A percentile compares a stretch with the other conserved stretches of the same genome.
Conservation (phyloP, 768 basidiomycete species). For the Leccinum barrowsii region DNA sequence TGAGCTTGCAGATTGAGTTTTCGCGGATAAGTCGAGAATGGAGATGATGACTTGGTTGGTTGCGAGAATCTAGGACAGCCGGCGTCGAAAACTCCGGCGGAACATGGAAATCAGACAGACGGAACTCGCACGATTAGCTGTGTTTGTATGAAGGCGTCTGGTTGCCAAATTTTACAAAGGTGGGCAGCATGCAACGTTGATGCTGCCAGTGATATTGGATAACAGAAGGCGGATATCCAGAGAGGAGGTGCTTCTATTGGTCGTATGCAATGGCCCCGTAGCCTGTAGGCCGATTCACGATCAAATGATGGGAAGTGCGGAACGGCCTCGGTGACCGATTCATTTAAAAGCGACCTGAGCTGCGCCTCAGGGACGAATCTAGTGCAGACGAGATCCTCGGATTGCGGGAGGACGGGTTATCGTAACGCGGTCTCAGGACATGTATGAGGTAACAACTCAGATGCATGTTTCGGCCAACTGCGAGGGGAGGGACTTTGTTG, state of each 20-base stretch:
- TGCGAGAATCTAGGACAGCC: not conserved
- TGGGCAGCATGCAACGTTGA: not conserved
- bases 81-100: not conserved
- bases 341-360: slow-evolving; percentile 1
- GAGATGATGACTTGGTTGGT: not conserved
- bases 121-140: not conserved
- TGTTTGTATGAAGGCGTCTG: too few species aligned
- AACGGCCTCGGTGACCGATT: slow-evolving; percentile 3
- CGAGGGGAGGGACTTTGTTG: not conserved
- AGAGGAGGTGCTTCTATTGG: slow-evolving; percentile 1
- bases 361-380: slow-evolving; percentile 1
- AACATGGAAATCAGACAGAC: not conserved
- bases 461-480: slow-evolving; percentile 2
- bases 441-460: slow-evolving; percentile 4
- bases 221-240: slow-evolving; percentile 3
- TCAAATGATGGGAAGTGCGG: slow-evolving; percentile 8
- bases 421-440: slow-evolving; percentile 2
- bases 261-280: not conserved
- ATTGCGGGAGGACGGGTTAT: slow-evolving; percentile 6
- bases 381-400: slow-evolving; percentile 15
- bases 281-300: slow-evolving; percentile 16
- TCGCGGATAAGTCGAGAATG: not conserved
- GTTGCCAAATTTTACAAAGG: slow-evolving; percentile 2
- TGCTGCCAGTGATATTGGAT: not conserved
- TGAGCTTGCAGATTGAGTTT: not conserved